Conservation (phyloP, 208 protist species). For the Novymonas esmeraldas region DNA sequence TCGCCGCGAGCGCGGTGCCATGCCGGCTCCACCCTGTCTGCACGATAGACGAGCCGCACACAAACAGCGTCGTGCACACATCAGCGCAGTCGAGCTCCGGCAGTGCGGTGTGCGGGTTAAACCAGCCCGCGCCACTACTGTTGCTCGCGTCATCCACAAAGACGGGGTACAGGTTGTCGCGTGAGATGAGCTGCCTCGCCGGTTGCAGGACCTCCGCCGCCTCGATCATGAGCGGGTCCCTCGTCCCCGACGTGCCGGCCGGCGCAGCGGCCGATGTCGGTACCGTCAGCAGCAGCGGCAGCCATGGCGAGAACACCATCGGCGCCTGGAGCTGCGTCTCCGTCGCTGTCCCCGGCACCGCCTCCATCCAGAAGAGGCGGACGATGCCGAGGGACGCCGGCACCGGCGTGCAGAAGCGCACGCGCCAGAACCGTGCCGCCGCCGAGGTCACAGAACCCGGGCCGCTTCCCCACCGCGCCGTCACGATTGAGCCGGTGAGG, state of each 20-base stretch:
- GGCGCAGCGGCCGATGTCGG: background rate
- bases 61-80: background rate
- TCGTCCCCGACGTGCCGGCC: background rate
- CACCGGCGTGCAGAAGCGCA: constrained; percentile 49
- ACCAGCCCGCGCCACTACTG: constrained; percentile 4
- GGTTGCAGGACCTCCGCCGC: constrained; percentile 1
- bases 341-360: constrained; percentile 1
- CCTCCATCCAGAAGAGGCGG: constrained; percentile 59
- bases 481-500: constrained; percentile 12
- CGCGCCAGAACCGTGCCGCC: constrained; percentile 62
- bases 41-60: constrained; percentile 6
- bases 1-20: constrained; percentile 20
- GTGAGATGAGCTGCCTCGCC: background rate
- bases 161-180: constrained; percentile 12
- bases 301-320: constrained; percentile 3
- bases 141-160: constrained; percentile 9
- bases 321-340: constrained; percentile 12
- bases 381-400: constrained; percentile 57
- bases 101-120: constrained; percentile 1
- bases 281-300: constrained; percentile 12
- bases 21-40: background rate
- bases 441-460: constrained; percentile 1
- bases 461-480: constrained; percentile 19
- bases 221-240: constrained; percentile 12
- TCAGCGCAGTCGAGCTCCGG: background rate